Evolutionary conservation across 2,329 filamentous ascomycete species (phyloP).

Genomic region (Calonectria pseudoreteaudii): DNA sequence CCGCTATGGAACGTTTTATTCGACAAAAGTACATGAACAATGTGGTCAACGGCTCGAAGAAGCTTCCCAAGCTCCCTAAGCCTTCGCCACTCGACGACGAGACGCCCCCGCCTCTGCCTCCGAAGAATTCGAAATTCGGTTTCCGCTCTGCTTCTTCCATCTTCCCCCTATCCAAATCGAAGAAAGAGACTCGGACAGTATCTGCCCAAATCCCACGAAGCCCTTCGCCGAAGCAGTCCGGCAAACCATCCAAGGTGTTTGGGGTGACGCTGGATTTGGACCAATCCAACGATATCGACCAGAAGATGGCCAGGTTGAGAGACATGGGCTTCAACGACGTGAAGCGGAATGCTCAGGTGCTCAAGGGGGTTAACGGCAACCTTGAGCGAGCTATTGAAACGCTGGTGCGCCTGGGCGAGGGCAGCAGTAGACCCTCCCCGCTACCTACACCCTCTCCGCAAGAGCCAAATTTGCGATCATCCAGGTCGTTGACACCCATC

Average conservation of each 20-base stretch:
- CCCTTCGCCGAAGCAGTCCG: constrained; percentile 58
- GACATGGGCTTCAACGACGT: constrained; percentile 95
- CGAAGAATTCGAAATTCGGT: constrained; percentile 71
- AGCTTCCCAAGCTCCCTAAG: constrained; percentile 45
- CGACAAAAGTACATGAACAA: constrained; percentile 89
- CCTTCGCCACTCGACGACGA: constrained; percentile 62
- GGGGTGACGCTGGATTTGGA: constrained; percentile 73
- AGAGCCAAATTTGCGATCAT: constrained; percentile 60
- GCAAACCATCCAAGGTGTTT: constrained; percentile 77
- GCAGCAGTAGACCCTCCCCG: constrained; percentile 56
- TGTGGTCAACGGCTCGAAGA: constrained; percentile 50
- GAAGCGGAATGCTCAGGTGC: constrained; percentile 81
- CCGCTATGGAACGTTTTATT: constrained; percentile 95
- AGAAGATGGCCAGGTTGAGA: constrained; percentile 80
- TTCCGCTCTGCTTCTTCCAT: constrained; percentile 74
- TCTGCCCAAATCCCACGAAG: constrained; percentile 43
- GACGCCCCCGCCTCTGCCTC: constrained; percentile 69
- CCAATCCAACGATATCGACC: constrained; percentile 71
- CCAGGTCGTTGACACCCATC: constrained; percentile 67
- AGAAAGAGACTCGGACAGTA: constrained; percentile 60
- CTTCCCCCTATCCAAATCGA: constrained; percentile 72
- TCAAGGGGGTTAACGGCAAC: constrained; percentile 87
- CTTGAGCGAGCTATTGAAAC: constrained; percentile 88
- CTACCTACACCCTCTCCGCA: constrained; percentile 55
- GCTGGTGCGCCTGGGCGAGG: constrained; percentile 84